Percentiles rank a stretch among this genome's conserved stretches.
Conservation (phyloP, 192 early-diverging fungal genomes). For the Backusella macrospora region DNA sequence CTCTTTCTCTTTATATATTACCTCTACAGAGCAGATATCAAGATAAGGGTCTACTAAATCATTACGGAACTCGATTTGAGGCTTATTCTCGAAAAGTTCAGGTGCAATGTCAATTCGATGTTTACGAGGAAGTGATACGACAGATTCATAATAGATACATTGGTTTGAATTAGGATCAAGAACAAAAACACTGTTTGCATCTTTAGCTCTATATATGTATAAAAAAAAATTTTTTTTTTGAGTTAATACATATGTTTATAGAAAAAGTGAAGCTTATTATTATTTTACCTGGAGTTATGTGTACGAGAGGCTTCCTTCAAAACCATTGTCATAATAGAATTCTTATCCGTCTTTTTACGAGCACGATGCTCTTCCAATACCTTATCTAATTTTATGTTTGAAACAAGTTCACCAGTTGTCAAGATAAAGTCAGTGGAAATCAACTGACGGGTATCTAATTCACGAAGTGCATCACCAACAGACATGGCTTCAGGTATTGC, state of each 20-base stretch:
- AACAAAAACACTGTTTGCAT: conserved; percentile 83
- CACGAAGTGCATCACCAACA: conserved; percentile 91
- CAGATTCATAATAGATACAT: conserved; percentile 80
- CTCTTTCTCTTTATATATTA: conserved; percentile 25
- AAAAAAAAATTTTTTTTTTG: background rate
- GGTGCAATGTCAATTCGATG: conserved; percentile 58
- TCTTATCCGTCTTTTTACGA: conserved; percentile 70
- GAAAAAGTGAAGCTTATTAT: background rate
- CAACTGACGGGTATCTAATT: conserved; percentile 80
- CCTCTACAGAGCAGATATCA: conserved; percentile 91
- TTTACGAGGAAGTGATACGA: conserved; percentile 61
- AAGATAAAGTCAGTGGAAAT: conserved; percentile 91
- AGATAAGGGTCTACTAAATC: conserved; percentile 93
- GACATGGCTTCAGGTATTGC: conserved; percentile 74
- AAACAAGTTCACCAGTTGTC: conserved; percentile 86
- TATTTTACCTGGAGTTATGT: conserved; percentile 47
- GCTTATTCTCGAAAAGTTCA: conserved; percentile 63
- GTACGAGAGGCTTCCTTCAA: conserved; percentile 69
- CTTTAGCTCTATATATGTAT: conserved; percentile 49
- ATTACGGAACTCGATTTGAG: conserved; percentile 80
- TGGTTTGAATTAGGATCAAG: conserved; percentile 74
- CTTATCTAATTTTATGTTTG: conserved; percentile 82
- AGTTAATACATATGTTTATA: background rate
- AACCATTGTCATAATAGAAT: conserved; percentile 94
- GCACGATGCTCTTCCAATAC: conserved; percentile 83